Conservation (phyloP, 495 filamentous ascomycete genomes). For the Podospora comata region DNA sequence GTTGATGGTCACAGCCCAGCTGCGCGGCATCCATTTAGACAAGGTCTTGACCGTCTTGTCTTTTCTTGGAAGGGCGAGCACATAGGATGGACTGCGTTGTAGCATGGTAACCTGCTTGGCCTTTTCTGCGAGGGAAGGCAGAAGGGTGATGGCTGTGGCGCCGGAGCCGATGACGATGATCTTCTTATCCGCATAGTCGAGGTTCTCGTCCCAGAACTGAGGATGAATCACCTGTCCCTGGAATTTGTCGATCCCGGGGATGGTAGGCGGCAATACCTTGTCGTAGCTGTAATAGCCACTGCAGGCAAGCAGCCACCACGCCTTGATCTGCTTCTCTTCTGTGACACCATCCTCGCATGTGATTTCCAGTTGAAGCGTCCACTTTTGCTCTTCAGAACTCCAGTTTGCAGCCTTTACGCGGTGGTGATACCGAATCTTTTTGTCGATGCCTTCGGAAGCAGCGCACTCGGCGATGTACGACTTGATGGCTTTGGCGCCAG, state of each 20-base stretch:
- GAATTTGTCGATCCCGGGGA: slow-evolving; percentile 59
- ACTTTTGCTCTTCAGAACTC: slow-evolving; percentile 57
- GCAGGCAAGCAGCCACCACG: slow-evolving; percentile 58
- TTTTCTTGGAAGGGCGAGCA: slow-evolving; percentile 50
- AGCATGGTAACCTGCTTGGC: slow-evolving; percentile 55
- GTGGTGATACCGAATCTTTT: slow-evolving; percentile 59
- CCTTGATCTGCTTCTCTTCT: slow-evolving; percentile 39
- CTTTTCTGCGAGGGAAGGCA: slow-evolving; percentile 49
- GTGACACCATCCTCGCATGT: slow-evolving; percentile 38
- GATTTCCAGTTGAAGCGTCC: slow-evolving; percentile 57
- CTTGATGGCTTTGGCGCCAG: slow-evolving; percentile 55
- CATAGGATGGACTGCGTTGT: slow-evolving; percentile 56
- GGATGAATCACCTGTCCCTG: slow-evolving; percentile 56
- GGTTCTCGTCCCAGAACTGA: slow-evolving; percentile 59
- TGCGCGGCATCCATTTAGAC: slow-evolving; percentile 42
- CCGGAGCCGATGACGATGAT: slow-evolving; percentile 57
- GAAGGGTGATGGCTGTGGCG: slow-evolving; percentile 55
- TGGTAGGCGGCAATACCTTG: slow-evolving; percentile 51
- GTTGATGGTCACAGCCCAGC: slow-evolving; percentile 30
- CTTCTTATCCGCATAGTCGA: slow-evolving; percentile 49
- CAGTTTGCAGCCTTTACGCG: slow-evolving; percentile 55
- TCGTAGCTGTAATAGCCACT: slow-evolving; percentile 71
- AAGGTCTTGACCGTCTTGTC: slow-evolving; percentile 28
- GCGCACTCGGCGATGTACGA: slow-evolving; percentile 62
- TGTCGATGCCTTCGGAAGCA: slow-evolving; percentile 56